A percentile compares a stretch with the other conserved stretches of the same genome.
Evolutionary conservation across 257 asterid species (phyloP).

Genomic region (Cordia subcordata): DNA sequence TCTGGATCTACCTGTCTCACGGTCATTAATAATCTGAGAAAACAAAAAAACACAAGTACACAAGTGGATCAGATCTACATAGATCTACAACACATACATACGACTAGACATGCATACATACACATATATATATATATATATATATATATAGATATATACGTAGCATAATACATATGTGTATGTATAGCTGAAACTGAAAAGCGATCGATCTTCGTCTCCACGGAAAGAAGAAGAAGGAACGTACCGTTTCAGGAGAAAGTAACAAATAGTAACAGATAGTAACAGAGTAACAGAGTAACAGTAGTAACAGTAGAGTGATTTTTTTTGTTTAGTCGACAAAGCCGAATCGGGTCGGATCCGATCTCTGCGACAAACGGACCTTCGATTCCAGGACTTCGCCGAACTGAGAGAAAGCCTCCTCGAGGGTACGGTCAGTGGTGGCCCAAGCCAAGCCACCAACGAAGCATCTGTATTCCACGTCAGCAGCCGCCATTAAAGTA

Average conservation of each 20-base stretch:
- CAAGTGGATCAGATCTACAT: not conserved
- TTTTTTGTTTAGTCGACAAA: constrained; percentile 23
- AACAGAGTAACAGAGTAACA: constrained; percentile 19
- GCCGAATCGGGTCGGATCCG: constrained; percentile 25
- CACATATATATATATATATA: not conserved
- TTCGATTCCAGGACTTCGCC: constrained; percentile 68
- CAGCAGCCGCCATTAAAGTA: constrained; percentile 5
- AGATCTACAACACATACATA: not conserved
- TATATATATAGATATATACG: not conserved
- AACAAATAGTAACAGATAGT: constrained; percentile 24
- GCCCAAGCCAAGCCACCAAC: constrained; percentile 57
- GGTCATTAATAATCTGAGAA: constrained; percentile 35
- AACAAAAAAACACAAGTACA: not conserved
- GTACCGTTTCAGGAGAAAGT: constrained; percentile 27
- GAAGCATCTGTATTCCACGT: constrained; percentile 24
- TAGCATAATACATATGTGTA: not conserved
- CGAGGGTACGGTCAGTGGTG: constrained; percentile 49
- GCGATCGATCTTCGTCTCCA: constrained; percentile 16
- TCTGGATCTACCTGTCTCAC: constrained; percentile 32
- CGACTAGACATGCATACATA: too few relatives aligned
- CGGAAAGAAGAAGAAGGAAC: constrained; percentile 18
- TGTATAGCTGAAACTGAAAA: constrained; percentile 13
- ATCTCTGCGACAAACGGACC: constrained; percentile 37
- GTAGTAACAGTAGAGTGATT: constrained; percentile 5
- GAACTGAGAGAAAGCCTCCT: constrained; percentile 43